Conservation (phyloP, 2,329 filamentous ascomycete species). For the Simplicillium sp. region DNA sequence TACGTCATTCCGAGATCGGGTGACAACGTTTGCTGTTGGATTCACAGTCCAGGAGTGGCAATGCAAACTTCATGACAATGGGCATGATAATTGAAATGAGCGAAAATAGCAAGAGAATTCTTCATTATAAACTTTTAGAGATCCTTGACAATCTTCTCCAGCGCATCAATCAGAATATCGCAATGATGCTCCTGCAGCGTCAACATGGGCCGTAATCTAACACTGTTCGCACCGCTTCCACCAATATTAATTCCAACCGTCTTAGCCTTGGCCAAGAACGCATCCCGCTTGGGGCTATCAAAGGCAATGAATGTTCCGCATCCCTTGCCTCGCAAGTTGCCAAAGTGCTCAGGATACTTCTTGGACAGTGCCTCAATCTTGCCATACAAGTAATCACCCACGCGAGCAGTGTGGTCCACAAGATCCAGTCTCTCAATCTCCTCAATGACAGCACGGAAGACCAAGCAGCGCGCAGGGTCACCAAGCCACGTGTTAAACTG, state of each 20-base stretch:
- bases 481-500: conserved; percentile 86
- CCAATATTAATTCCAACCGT: conserved; percentile 66
- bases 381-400: conserved; percentile 59
- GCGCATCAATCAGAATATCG: too few species aligned
- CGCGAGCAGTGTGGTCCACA: conserved; percentile 53
- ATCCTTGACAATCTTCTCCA: too few species aligned
- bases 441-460: conserved; percentile 69
- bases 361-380: conserved; percentile 53
- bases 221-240: conserved; percentile 59
- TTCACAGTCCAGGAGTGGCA: too few species aligned
- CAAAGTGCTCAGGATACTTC: conserved; percentile 59
- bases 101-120: too few species aligned
- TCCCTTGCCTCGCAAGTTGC: conserved; percentile 68
- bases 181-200: conserved; percentile 13
- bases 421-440: conserved; percentile 63
- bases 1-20: too few species aligned
- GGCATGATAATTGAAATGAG: too few species aligned
- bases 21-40: too few species aligned
- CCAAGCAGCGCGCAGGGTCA: conserved; percentile 65
- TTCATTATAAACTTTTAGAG: too few species aligned
- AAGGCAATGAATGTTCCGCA: conserved; percentile 65
- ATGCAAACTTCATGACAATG: too few species aligned
- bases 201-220: conserved; percentile 70
- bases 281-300: conserved; percentile 61
- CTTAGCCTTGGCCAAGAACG: conserved; percentile 64